Evolutionary conservation across 495 filamentous ascomycete genomes (phyloP).

Genomic region (Lasiosphaeria hispida): DNA sequence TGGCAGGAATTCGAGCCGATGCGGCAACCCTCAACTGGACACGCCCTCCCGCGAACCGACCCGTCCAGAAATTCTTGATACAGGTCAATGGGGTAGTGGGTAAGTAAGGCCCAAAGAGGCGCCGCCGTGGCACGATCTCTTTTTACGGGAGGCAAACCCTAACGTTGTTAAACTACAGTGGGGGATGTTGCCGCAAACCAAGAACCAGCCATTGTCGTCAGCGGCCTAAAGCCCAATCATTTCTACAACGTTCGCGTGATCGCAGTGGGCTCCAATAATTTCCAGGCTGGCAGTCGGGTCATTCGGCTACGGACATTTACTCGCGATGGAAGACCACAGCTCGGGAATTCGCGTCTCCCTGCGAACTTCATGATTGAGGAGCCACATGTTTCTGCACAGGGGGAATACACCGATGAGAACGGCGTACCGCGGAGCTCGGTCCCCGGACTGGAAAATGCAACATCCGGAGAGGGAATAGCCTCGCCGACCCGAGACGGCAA

Average conservation of each 20-base stretch:
- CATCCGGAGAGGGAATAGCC: slow-evolving; percentile 49
- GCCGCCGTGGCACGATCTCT: not conserved
- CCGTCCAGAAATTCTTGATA: slow-evolving; percentile 82
- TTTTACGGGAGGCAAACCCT: slow-evolving; percentile 4
- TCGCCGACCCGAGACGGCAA: slow-evolving; percentile 64
- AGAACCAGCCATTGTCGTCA: slow-evolving; percentile 87
- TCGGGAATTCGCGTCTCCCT: slow-evolving; percentile 50
- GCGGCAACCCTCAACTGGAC: slow-evolving; percentile 92
- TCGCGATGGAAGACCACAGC: slow-evolving; percentile 53
- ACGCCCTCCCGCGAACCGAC: slow-evolving; percentile 69
- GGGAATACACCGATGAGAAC: slow-evolving; percentile 38
- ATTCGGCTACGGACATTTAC: slow-evolving; percentile 72
- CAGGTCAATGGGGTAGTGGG: slow-evolving; percentile 91
- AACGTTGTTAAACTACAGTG: slow-evolving; percentile 48
- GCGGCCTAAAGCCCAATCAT: slow-evolving; percentile 75
- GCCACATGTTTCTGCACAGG: slow-evolving; percentile 37
- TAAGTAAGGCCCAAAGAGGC: slow-evolving; percentile 39
- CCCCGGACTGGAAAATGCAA: slow-evolving; percentile 54
- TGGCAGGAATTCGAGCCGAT: slow-evolving; percentile 85
- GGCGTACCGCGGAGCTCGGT: slow-evolving; percentile 38
- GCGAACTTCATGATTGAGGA: slow-evolving; percentile 53
- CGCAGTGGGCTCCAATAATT: slow-evolving; percentile 82
- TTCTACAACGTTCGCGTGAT: slow-evolving; percentile 92
- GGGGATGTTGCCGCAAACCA: slow-evolving; percentile 76
- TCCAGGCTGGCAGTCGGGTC: slow-evolving; percentile 81